Conservation (phyloP, 495 filamentous ascomycete genomes). For the Penicillium parvum region DNA sequence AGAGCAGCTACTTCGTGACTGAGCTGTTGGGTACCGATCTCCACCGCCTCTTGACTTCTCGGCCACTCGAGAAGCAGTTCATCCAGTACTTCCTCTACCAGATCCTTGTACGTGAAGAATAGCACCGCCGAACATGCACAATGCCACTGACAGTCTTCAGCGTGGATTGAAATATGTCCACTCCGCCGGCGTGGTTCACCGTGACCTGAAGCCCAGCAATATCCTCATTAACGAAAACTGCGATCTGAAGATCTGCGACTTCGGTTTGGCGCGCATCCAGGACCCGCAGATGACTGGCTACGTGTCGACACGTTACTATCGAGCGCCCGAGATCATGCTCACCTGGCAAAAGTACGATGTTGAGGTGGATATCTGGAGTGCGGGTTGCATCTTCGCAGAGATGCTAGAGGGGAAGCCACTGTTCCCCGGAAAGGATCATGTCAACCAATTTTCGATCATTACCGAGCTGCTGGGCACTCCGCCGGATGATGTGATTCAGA, state of each 20-base stretch:
- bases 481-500: slow-evolving; percentile 96
- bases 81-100: slow-evolving; percentile 99
- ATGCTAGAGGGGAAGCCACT: slow-evolving; percentile 98
- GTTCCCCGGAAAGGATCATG: slow-evolving; percentile 98
- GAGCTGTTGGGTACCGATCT: slow-evolving; percentile 96
- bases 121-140: slow-evolving; percentile 84
- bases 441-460: slow-evolving; percentile 99
- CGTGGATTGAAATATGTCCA: slow-evolving; percentile 98
- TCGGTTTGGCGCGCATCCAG: slow-evolving; percentile 93
- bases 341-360: slow-evolving; percentile 99
- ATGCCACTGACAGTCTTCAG: slow-evolving; percentile 47
- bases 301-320: slow-evolving; percentile 97
- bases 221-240: slow-evolving; percentile 99
- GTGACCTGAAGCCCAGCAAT: slow-evolving; percentile 96
- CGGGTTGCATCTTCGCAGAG: slow-evolving; percentile 97
- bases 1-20: slow-evolving; percentile 86
- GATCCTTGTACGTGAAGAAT: slow-evolving; percentile 69
- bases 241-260: slow-evolving; percentile 99
- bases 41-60: slow-evolving; percentile 89
- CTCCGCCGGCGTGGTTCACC: slow-evolving; percentile 95
- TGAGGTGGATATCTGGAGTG: slow-evolving; percentile 99
- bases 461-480: slow-evolving; percentile 97
- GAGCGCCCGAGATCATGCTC: slow-evolving; percentile 98
- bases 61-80: slow-evolving; percentile 97
- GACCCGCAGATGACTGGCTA: slow-evolving; percentile 99